phyloP scores from a whole-genome alignment of 192 early-diverging fungal species.

The Backusella westeae region DNA sequence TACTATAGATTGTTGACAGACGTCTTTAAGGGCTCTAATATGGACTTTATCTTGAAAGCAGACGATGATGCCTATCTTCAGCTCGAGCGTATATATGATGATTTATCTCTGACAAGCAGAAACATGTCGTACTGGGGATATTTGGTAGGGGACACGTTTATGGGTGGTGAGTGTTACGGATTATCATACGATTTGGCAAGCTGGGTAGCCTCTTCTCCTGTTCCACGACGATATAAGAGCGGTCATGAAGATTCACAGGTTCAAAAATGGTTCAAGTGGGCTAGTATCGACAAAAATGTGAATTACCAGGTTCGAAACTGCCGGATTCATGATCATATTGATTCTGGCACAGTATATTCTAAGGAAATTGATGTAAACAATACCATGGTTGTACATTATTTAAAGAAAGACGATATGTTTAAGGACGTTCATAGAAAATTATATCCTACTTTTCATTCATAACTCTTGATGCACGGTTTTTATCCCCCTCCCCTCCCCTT shows the following conservation, averaged over 20 bases:
- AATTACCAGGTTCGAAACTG: conserved; percentile 23
- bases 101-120: conserved; percentile 18
- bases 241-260: conserved; percentile 35
- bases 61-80: conserved; percentile 36
- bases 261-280: conserved; percentile 33
- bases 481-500: background rate
- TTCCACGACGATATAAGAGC: conserved; percentile 7
- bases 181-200: conserved; percentile 27
- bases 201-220: conserved; percentile 18
- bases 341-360: conserved; percentile 22
- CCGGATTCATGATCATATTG: conserved; percentile 20
- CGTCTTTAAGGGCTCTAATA: background rate
- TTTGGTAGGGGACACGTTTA: conserved; percentile 26
- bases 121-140: conserved; percentile 33
- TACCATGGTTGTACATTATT: conserved; percentile 24
- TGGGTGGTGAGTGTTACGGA: conserved; percentile 30
- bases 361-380: conserved; percentile 12
- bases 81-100: conserved; percentile 22
- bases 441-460: background rate
- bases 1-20: conserved; percentile 23
- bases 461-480: background rate
- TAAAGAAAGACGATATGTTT: conserved; percentile 24
- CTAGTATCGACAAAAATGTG: conserved; percentile 8
- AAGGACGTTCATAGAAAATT: background rate
- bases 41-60: conserved; percentile 34